Percentiles rank a stretch among this genome's conserved stretches.
These are phyloP conservation scores for Nemania diffusa DNA, from an alignment of 2,329 filamentous ascomycete genomes.

Conservation along the genomic window DNA sequence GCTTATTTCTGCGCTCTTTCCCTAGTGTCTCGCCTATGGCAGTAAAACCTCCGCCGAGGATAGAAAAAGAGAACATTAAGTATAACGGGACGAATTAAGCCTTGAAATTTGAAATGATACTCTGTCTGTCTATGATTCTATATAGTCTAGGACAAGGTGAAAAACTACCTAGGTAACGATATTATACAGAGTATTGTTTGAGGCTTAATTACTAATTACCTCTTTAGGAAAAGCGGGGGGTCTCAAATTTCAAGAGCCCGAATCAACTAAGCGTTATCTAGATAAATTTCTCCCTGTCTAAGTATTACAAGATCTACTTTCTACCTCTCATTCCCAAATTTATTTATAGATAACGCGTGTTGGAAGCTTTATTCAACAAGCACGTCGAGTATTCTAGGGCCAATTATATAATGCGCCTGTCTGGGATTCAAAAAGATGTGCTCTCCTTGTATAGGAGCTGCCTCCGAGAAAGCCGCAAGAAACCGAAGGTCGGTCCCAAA, in stretches of 20 bases:
- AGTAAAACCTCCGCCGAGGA: not conserved
- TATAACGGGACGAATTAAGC: not conserved
- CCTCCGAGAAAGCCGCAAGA: conserved; percentile 81
- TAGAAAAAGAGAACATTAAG: not conserved
- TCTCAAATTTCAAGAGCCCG: not conserved
- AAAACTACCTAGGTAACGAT: no score
- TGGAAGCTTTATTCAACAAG: not conserved
- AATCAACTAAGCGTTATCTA: not conserved
- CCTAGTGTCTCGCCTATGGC: not conserved
- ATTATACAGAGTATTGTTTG: no score
- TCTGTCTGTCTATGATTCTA: not conserved
- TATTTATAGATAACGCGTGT: not conserved
- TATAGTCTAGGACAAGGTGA: not conserved
- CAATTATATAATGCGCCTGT: conserved; percentile 64
- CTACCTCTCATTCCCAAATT: not conserved
- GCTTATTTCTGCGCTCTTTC: not conserved
- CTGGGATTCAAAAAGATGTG: conserved; percentile 91
- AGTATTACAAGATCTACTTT: no score
- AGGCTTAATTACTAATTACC: conserved; percentile 16
- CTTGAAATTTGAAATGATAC: not conserved
- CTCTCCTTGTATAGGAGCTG: conserved; percentile 87
- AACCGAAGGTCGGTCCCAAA: conserved; percentile 71
- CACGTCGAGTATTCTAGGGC: not conserved
- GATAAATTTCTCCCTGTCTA: conserved; percentile 5
- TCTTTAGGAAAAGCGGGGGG: conserved; percentile 16